phyloP scores from a whole-genome alignment of 2,329 filamentous ascomycete genomes.

The Samsoniella hepiali region DNA sequence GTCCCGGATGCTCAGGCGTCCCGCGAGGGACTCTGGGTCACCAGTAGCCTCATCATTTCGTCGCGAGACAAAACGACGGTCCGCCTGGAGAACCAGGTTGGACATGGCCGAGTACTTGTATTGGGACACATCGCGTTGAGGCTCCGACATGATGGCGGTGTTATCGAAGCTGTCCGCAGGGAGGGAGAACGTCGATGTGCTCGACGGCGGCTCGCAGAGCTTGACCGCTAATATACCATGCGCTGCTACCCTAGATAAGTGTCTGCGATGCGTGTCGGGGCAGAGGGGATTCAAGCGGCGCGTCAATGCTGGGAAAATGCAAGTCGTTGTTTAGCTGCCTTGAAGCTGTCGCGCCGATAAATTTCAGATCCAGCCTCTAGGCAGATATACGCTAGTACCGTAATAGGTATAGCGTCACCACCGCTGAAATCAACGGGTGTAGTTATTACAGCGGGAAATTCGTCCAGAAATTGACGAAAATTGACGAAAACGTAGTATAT shows the following conservation, averaged over 20 bases:
- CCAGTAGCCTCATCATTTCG: conserved; percentile 93
- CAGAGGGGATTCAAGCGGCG: conserved; percentile 1
- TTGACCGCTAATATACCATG: conserved; percentile 18
- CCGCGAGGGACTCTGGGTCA: conserved; percentile 94
- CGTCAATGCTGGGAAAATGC: conserved; percentile 12
- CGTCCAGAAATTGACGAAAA: not conserved
- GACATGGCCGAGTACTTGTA: conserved; percentile 99
- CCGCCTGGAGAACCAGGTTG: conserved; percentile 99
- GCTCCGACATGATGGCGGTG: conserved; percentile 64
- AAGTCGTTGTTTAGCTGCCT: conserved; percentile 18
- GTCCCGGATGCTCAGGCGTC: conserved; percentile 86
- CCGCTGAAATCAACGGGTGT: not conserved
- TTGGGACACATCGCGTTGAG: conserved; percentile 81
- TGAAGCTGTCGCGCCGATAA: conserved; percentile 31
- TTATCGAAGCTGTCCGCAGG: conserved; percentile 17
- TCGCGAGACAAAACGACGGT: conserved; percentile 90
- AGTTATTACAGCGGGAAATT: not conserved
- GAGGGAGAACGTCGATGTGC: conserved; percentile 18
- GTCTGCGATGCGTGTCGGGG: not conserved
- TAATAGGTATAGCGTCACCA: conserved; percentile 17
- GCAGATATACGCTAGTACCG: conserved; percentile 13
- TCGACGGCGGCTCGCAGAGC: conserved; percentile 19
- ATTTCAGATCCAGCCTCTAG: conserved; percentile 32
- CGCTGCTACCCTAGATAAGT: not conserved
- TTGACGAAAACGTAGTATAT: no score